Evolutionary conservation across 495 filamentous ascomycete species (phyloP).

Genomic region (Xanthoparmelia taractica): DNA sequence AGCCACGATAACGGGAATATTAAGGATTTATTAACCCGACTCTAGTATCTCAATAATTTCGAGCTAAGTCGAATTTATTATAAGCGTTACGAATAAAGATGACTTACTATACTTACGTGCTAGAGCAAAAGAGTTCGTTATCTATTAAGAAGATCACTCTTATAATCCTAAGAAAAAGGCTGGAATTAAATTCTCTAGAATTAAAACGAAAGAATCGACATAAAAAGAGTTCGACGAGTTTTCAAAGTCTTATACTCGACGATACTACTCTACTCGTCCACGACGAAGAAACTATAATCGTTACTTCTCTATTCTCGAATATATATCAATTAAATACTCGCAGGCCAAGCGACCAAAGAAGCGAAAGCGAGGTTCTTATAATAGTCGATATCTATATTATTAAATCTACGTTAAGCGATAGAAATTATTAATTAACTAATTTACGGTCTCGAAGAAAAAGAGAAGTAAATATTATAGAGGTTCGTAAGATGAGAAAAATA

Average conservation of each 20-base stretch:
- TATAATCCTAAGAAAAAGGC: background rate
- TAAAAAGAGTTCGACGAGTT: background rate
- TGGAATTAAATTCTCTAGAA: background rate
- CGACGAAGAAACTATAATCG: background rate
- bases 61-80: background rate
- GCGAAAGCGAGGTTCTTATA: background rate
- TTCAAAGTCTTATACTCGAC: background rate
- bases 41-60: background rate
- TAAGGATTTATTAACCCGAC: background rate
- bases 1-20: background rate
- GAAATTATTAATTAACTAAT: background rate
- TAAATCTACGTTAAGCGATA: background rate
- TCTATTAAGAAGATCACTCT: background rate
- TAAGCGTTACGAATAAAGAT: background rate
- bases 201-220: background rate
- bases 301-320: background rate
- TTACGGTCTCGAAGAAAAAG: background rate
- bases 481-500: background rate
- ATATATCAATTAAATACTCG: background rate
- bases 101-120: too few species aligned
- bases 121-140: background rate
- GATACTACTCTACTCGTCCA: background rate
- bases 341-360: background rate
- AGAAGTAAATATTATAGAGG: background rate
- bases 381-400: background rate